Evolutionary conservation across 2,329 filamentous ascomycete species (phyloP), one percentile per base, ranked within the genome.

Genomic region (Beauveria sp.): DNA sequence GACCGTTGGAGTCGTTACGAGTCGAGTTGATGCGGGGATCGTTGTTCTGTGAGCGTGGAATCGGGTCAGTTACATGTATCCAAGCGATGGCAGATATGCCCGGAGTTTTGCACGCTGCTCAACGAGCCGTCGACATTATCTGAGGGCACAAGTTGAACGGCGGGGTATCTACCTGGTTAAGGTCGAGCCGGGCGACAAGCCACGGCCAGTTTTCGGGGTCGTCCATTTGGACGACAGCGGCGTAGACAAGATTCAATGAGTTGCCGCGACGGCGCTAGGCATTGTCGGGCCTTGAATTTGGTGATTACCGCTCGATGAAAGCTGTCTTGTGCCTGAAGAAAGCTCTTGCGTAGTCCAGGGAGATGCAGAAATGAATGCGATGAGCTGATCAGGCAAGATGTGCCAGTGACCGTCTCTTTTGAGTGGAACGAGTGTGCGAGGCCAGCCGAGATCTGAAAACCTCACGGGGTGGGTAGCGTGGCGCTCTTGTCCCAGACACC

Each of bases 21-120:
- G 66, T 67, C 30, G 74, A 71, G 49, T 74, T 74, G 43, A 72
- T 66, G 22, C 74, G 70, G 22, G 72, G 69, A 58, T 76, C 74
- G n/a, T 67, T 63, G 26, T 63, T 52, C 55, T 63, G 57, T 16
- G 43, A 9, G 7, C 5, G 18, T 10, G 16, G 14, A 30, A n/a
- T 4, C 20, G 22, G 5, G 26, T 58, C 5, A 58, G 34, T 34
- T 28, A 14, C n/a, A 50, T 3, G 26, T 22, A 16, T 43, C 6
- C 18, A 18, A 52, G 38, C 18, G 18, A 2, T n/a, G 9, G 16
- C 28, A 18, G 7, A 42, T 14, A 16, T 3, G 22, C 24, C 2
- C 22, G 24, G 46, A 16, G 9, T 7, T 28, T 20, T 20, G 42
- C n/a, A 28, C 10, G 16, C 9, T n/a, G 18, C 26, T n/a, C n/a